A percentile compares a stretch with the other conserved stretches of the same genome.
Evolutionary conservation across 2,329 filamentous ascomycete genomes (phyloP).

Genomic region (Sclerotinia borealis): DNA sequence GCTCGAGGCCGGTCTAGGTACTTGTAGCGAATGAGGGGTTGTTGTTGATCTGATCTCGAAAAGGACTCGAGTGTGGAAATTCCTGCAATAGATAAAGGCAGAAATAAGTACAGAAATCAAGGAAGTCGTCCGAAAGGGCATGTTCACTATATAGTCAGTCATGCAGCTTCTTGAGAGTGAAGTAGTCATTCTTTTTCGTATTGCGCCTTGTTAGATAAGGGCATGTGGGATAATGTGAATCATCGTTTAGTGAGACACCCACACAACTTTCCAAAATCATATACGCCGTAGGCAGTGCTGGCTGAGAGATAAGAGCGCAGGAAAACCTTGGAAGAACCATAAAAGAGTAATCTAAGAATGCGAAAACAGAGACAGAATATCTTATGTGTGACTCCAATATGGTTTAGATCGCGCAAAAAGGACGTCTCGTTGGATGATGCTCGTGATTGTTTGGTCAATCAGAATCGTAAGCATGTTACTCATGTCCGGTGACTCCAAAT

Average conservation of each 20-base stretch:
- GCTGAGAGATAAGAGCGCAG: neutral
- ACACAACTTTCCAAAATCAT: constrained; percentile 8
- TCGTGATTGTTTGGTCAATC: constrained; percentile 14
- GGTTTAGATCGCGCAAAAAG: constrained; percentile 6
- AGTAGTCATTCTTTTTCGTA: constrained; percentile 17
- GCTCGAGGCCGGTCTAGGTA: constrained; percentile 32
- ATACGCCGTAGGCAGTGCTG: constrained; percentile 7
- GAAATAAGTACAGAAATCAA: constrained; percentile 14
- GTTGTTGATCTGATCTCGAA: constrained; percentile 4
- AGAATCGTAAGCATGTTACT: neutral
- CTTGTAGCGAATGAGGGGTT: constrained; percentile 8
- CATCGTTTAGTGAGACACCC: constrained; percentile 25
- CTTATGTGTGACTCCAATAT: constrained; percentile 13
- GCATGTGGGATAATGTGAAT: constrained; percentile 24
- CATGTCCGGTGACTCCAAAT: constrained; percentile 5
- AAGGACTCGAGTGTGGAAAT: neutral
- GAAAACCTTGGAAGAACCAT: neutral
- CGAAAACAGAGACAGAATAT: constrained; percentile 40
- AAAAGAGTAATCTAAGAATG: neutral
- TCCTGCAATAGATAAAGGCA: neutral
- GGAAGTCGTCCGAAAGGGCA: constrained; percentile 12
- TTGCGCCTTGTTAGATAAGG: constrained; percentile 23
- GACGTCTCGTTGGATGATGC: constrained; percentile 1
- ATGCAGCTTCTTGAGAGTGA: constrained; percentile 22
- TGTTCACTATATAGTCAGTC: constrained; percentile 23